phyloP scores from a whole-genome alignment of 768 basidiomycete genomes.

The Coprinopsis marcescibilis region DNA sequence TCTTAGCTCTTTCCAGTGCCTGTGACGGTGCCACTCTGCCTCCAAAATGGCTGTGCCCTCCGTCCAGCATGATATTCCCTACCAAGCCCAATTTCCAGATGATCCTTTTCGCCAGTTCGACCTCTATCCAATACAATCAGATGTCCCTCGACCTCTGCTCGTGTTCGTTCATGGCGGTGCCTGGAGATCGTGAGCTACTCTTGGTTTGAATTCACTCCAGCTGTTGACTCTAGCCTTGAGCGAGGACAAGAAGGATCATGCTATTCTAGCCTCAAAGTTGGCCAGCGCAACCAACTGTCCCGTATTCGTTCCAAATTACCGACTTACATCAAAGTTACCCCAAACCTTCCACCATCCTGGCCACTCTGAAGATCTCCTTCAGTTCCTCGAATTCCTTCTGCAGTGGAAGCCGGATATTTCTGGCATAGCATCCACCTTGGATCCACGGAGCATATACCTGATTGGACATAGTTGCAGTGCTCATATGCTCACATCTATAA shows the following conservation, averaged over 20 bases:
- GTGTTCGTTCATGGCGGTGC: slow-evolving; percentile 83
- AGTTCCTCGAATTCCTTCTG: slow-evolving; percentile 53
- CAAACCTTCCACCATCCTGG: slow-evolving; percentile 56
- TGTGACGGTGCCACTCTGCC: too few species aligned
- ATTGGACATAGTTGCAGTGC: slow-evolving; percentile 81
- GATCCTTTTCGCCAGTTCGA: slow-evolving; percentile 49
- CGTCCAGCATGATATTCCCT: slow-evolving; percentile 33
- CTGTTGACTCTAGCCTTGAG: slow-evolving; percentile 27
- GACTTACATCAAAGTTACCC: slow-evolving; percentile 49
- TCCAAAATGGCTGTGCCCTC: slow-evolving; percentile 18
- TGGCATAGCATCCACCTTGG: slow-evolving; percentile 23
- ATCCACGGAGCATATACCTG: slow-evolving; percentile 43
- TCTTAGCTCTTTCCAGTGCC: neutral
- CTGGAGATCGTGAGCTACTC: slow-evolving; percentile 61
- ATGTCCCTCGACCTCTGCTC: slow-evolving; percentile 36
- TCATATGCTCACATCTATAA: slow-evolving; percentile 70
- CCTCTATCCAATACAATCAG: slow-evolving; percentile 34
- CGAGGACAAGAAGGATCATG: slow-evolving; percentile 67
- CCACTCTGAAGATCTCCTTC: slow-evolving; percentile 62
- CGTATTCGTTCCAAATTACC: slow-evolving; percentile 75
- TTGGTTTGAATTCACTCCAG: slow-evolving; percentile 5
- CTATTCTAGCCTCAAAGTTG: slow-evolving; percentile 46
- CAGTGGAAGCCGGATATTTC: slow-evolving; percentile 32
- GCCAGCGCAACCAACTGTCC: slow-evolving; percentile 43
- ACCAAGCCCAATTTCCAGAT: slow-evolving; percentile 20